These are phyloP conservation scores for Acaromyces ingoldii DNA, from an alignment of 1,284 basidiomycete genomes.

Conservation along the genomic window DNA sequence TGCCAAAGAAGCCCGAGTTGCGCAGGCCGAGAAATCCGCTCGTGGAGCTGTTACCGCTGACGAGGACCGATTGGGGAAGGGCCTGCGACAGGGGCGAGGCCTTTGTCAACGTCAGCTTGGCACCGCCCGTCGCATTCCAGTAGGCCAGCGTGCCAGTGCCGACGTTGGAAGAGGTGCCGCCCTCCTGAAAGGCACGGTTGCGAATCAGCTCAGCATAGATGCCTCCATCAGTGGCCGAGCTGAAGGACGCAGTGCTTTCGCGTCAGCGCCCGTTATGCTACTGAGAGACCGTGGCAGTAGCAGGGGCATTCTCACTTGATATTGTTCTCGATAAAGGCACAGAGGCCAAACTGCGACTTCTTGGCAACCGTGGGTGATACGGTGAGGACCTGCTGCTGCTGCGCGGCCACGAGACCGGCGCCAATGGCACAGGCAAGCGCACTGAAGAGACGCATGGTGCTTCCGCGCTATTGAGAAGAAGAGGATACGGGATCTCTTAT, in stretches of 20 bases:
- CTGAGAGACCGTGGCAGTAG: too few species aligned
- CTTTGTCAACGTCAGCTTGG: constrained; percentile 15
- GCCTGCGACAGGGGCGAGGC: constrained; percentile 24
- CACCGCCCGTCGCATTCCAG: constrained; percentile 18
- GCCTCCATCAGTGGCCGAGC: constrained; percentile 35
- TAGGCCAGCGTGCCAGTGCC: constrained; percentile 22
- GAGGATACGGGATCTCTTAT: too few species aligned
- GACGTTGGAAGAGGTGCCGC: constrained; percentile 14
- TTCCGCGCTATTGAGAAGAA: too few species aligned
- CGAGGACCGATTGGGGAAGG: constrained; percentile 24
- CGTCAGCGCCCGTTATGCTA: too few species aligned
- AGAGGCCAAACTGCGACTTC: constrained; percentile 15
- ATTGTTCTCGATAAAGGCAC: constrained; percentile 22
- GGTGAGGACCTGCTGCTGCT: too few species aligned
- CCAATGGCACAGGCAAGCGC: too few species aligned
- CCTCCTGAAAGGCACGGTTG: constrained; percentile 32
- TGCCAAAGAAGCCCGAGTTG: constrained; percentile 34
- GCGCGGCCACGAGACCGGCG: too few species aligned
- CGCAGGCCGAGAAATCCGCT: constrained; percentile 18
- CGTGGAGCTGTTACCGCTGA: constrained; percentile 12
- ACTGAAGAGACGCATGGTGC: too few species aligned
- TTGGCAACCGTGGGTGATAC: too few species aligned
- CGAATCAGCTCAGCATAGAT: constrained; percentile 36
- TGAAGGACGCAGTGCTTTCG: too few species aligned
- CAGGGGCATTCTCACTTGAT: too few species aligned